Conservation (phyloP, 768 basidiomycete species). For the Mycena latifolia region DNA sequence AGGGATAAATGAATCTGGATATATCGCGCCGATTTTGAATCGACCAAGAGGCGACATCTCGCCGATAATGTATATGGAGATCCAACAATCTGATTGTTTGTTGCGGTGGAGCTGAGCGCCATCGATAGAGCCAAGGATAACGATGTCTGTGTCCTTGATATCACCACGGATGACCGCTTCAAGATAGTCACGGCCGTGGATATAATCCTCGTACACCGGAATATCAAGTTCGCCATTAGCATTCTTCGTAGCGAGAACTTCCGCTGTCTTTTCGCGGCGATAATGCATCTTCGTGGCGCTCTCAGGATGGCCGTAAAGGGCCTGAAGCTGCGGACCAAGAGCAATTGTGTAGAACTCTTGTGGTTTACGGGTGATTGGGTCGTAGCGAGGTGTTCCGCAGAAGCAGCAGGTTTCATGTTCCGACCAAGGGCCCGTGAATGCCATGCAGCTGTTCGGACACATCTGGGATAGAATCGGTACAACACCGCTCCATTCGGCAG, state of each 20-base stretch:
- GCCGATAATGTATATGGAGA: neutral
- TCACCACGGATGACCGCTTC: constrained; percentile 27
- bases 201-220: constrained; percentile 41
- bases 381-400: constrained; percentile 43
- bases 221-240: neutral
- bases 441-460: constrained; percentile 41
- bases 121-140: neutral
- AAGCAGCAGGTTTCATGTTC: constrained; percentile 33
- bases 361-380: constrained; percentile 18
- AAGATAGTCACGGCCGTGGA: constrained; percentile 45
- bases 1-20: constrained; percentile 38
- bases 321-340: constrained; percentile 57
- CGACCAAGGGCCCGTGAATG: constrained; percentile 41
- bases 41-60: neutral
- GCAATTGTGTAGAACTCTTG: constrained; percentile 44
- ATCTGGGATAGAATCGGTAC: constrained; percentile 38
- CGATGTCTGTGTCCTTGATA: neutral
- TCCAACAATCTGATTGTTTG: neutral
- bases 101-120: neutral
- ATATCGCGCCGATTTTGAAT: constrained; percentile 20
- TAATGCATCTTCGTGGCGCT: constrained; percentile 47
- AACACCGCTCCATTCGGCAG: constrained; percentile 35
- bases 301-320: constrained; percentile 39
- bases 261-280: constrained; percentile 36
- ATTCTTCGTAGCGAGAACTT: constrained; percentile 35